Conservation (phyloP, 2,329 filamentous ascomycete species). For the Exophiala dermatitidis region DNA sequence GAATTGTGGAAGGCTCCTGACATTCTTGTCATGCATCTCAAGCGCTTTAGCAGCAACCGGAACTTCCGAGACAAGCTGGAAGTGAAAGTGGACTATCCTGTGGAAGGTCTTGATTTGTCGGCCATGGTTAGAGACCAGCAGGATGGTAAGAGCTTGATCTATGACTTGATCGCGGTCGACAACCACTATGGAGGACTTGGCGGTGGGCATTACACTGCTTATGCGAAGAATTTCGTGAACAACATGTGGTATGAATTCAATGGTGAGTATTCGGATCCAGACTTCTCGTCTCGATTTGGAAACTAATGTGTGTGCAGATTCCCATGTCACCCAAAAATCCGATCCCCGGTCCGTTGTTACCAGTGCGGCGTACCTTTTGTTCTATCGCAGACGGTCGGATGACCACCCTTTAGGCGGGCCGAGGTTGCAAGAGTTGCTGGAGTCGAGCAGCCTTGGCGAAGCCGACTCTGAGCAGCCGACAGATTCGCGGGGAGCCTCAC, state of each 20-base stretch:
- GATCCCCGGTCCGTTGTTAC: conserved; percentile 61
- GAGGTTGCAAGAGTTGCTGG: conserved; percentile 63
- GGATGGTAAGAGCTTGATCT: conserved; percentile 72
- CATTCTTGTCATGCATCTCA: conserved; percentile 88
- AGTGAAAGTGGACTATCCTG: conserved; percentile 81
- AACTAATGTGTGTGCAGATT: conserved; percentile 51
- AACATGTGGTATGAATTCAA: conserved; percentile 94
- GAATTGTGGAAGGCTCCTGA: conserved; percentile 96
- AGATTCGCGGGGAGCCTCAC: conserved; percentile 41
- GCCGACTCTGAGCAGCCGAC: conserved; percentile 42
- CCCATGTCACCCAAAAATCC: conserved; percentile 57
- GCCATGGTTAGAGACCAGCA: conserved; percentile 71
- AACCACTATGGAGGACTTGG: conserved; percentile 91
- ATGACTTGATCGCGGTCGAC: conserved; percentile 92
- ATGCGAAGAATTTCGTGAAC: conserved; percentile 85
- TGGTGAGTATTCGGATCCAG: conserved; percentile 50
- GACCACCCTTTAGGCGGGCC: conserved; percentile 68
- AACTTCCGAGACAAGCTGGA: conserved; percentile 86
- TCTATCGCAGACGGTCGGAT: conserved; percentile 79
- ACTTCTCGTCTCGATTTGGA: background rate
- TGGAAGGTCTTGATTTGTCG: conserved; percentile 76
- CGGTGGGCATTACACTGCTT: conserved; percentile 93
- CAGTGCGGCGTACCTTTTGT: conserved; percentile 78
- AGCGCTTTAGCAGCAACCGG: conserved; percentile 83
- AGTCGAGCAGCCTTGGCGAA: conserved; percentile 50